Base-by-base conservation (phyloP, 106 monocot species). In the Allium sativum region DNA sequence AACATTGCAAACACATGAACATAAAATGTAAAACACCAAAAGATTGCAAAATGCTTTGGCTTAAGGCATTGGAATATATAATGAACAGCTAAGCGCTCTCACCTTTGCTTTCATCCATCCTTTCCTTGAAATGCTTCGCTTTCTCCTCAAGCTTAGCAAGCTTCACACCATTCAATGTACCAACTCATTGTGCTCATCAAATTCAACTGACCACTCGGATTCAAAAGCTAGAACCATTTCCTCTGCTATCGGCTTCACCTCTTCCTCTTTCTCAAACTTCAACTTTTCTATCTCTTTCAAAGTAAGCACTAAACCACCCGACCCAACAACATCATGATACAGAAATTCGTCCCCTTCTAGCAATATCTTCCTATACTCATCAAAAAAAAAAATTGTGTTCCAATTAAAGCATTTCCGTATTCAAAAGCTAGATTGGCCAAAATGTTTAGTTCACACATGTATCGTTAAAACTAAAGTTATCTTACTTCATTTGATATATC, bases 391-490 rank as follows among this genome's bases (percentile, higher is more conserved):
- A 92, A 98, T 14, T 76, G 75, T 2, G 66, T 85, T 66, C 85
- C 66, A 45, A 58, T 80, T 62, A 98, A 68, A 19, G 82, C 87
- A 60, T 76, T 84, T 61, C 78, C 85, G 74, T 92, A 92, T 12
- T 85, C 88, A 54, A 79, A 13, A 7, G 85, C 67, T 64, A 98
- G 56, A 14, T 69, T 63, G 3, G 84, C 65, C 82, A 91, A 72
- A 10, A 81, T 70, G 56, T 55, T 74, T 21, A 84, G 77, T 71
- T 98, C 96, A 58, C 85, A 88, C 72, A n/a, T n/a, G n/a, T n/a
- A n/a, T n/a, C n/a, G n/a, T n/a, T n/a, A n/a, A n/a, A n/a, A n/a
- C n/a, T n/a, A n/a, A n/a, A n/a, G n/a, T n/a, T n/a, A n/a, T n/a
- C n/a, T n/a, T n/a, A n/a, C n/a, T n/a, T n/a, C n/a, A n/a, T n/a